Conservation (phyloP, 2,329 filamentous ascomycete species). For the Fusarium virguliforme region DNA sequence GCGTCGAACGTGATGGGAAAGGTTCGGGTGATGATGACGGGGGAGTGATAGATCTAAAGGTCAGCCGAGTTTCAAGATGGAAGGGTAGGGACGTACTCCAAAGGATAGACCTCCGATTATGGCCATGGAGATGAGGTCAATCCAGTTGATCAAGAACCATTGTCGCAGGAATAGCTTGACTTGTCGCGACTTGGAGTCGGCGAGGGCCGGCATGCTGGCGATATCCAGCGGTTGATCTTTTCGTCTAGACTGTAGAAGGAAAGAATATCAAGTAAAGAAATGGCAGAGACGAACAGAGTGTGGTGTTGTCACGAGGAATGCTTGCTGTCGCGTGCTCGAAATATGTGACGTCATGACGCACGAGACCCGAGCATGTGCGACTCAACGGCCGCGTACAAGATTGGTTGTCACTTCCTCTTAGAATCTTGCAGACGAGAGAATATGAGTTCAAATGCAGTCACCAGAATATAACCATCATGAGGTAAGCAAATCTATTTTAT, state of each 20-base stretch:
- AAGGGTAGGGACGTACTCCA: slow-evolving; percentile 45
- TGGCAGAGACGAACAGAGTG: not conserved
- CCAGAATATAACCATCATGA: not conserved
- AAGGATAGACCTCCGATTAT: slow-evolving; percentile 61
- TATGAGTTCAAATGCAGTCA: not conserved
- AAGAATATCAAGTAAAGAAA: not conserved
- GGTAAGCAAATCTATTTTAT: slow-evolving; percentile 2
- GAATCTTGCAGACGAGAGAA: not conserved
- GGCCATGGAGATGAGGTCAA: slow-evolving; percentile 73
- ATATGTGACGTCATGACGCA: slow-evolving; percentile 13
- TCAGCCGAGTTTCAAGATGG: slow-evolving; percentile 14
- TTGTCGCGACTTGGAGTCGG: slow-evolving; percentile 24
- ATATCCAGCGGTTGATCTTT: not conserved
- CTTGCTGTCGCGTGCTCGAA: slow-evolving; percentile 10
- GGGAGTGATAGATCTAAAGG: slow-evolving; percentile 66
- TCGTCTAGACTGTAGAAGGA: not conserved
- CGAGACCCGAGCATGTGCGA: slow-evolving; percentile 21
- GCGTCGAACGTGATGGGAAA: slow-evolving; percentile 73
- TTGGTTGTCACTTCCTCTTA: not conserved
- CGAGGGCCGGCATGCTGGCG: slow-evolving; percentile 42
- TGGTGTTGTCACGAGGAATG: slow-evolving; percentile 14
- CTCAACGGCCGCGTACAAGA: not conserved
- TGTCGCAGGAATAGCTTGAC: slow-evolving; percentile 52
- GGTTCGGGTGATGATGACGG: slow-evolving; percentile 70
- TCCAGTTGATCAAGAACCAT: slow-evolving; percentile 73